Conservation (phyloP, 2,329 filamentous ascomycete species). For the Emmonsiellopsis sp. region DNA sequence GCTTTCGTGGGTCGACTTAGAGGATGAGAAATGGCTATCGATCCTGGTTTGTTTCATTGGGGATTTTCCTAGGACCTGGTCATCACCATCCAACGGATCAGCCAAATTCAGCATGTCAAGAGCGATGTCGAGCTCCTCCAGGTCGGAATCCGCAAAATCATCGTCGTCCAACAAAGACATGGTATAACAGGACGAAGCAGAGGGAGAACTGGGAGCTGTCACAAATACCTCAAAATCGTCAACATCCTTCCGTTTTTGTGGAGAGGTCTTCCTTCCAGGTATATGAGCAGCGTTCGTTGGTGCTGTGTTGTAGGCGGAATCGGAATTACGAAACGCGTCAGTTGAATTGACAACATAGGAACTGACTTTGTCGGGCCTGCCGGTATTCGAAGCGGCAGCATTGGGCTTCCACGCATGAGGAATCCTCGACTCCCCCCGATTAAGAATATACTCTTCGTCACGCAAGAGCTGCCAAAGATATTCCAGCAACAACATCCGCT, state of each 20-base stretch:
- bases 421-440: slow-evolving; percentile 9
- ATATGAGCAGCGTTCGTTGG: background rate
- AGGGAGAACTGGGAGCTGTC: slow-evolving; percentile 17
- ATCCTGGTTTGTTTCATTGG: slow-evolving; percentile 5
- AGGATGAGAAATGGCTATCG: slow-evolving; percentile 2
- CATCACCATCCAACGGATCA: slow-evolving; percentile 10
- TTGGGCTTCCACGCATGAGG: background rate
- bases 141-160: slow-evolving; percentile 13
- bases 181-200: background rate
- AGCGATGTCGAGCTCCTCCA: slow-evolving; percentile 10
- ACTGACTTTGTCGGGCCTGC: background rate
- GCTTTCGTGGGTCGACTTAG: background rate
- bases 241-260: slow-evolving; percentile 12
- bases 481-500: slow-evolving; percentile 18
- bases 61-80: slow-evolving; percentile 8
- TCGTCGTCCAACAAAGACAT: slow-evolving; percentile 7
- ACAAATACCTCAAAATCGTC: slow-evolving; percentile 18
- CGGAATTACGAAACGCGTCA: background rate
- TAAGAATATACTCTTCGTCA: slow-evolving; percentile 24
- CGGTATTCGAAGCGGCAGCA: background rate
- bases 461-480: slow-evolving; percentile 21
- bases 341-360: background rate
- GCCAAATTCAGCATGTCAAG: slow-evolving; percentile 8
- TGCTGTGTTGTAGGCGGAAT: background rate
- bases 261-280: background rate